Evolutionary conservation across 371 early-diverging fungal species (phyloP), one percentile per base, ranked within the genome.

Genomic region (Capniomyces stellatus): DNA sequence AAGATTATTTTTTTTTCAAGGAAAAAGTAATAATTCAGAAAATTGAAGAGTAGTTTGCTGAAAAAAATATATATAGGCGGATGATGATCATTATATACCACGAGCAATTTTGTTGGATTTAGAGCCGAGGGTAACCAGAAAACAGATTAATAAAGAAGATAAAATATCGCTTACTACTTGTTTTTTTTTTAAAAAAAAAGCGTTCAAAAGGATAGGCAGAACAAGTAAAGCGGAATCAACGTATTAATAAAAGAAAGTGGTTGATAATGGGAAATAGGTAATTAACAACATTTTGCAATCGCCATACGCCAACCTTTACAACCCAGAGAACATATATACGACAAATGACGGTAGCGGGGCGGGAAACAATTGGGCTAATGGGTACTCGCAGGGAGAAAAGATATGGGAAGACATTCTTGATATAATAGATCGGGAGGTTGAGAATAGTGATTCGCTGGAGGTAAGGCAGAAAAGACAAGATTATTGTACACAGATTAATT

Each of bases 341-440:
- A 76, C 85, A 46, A 75, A 79, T 48, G 92, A 93, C 51, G 97
- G 96, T 22, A 87, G 92, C 35, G 98, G 96, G 21, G 96, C 96
- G 41, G 96, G 95, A 18, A 95, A 94, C 62, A 92, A 86, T 58
- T 97, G 98, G 94, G 86, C 87, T 0, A 73, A 80, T 51, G 94
- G 96, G 22, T 93, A 87, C 63, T 67, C 74, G 21, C 71, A 78
- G 54, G 94, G 85, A n/a, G 82, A 85, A 56, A 71, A 69, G 24
- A 70, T 87, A 23, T 72, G 71, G 54, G 91, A 91, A 41, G 87
- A 87, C 47, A 76, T 94, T 35, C 63, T 92, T 46, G 96, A 97
- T 52, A 88, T 92, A 76, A 75, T 96, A 1, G 91, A 96, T 60
- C 75, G 94, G 54, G 94, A 97, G 63, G 90, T 89, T 0, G 98